phyloP scores from a whole-genome alignment of 1,284 basidiomycete species.

The Apiotrichum mycotoxinovorans region DNA sequence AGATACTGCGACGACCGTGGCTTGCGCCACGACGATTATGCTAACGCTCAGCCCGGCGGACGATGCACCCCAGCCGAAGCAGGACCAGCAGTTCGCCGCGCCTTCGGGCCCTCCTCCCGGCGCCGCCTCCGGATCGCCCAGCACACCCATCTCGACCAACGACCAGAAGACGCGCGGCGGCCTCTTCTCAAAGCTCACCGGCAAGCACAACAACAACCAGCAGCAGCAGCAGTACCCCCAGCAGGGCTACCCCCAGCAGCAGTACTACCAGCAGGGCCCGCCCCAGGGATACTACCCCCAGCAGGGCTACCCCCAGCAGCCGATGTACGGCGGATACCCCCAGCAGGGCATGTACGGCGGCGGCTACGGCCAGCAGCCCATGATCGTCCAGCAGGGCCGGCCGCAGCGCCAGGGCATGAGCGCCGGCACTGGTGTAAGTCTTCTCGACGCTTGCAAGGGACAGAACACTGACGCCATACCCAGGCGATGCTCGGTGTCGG shows the following conservation, averaged over 20 bases:
- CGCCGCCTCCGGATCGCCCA: constrained; percentile 4
- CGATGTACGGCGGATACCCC: constrained; percentile 4
- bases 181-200: constrained; percentile 38
- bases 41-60: constrained; percentile 40
- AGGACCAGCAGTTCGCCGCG: constrained; percentile 27
- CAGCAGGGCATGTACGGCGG: constrained; percentile 15
- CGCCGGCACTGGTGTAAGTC: constrained; percentile 37
- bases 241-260: constrained; percentile 23
- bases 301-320: constrained; percentile 23
- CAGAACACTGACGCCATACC: not conserved
- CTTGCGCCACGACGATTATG: not conserved
- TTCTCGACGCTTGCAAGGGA: too few species aligned
- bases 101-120: constrained; percentile 46
- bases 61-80: constrained; percentile 22
- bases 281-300: constrained; percentile 24
- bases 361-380: constrained; percentile 17
- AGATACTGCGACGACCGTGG: too few species aligned
- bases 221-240: constrained; percentile 28
- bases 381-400: constrained; percentile 17
- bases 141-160: not conserved
- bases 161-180: constrained; percentile 32
- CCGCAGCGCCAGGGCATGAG: constrained; percentile 36
- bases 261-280: constrained; percentile 19
- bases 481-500: constrained; percentile 40
- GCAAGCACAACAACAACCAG: constrained; percentile 22